Base-by-base conservation (phyloP, 305 asterid species). In the Fraxinus latifolia region DNA sequence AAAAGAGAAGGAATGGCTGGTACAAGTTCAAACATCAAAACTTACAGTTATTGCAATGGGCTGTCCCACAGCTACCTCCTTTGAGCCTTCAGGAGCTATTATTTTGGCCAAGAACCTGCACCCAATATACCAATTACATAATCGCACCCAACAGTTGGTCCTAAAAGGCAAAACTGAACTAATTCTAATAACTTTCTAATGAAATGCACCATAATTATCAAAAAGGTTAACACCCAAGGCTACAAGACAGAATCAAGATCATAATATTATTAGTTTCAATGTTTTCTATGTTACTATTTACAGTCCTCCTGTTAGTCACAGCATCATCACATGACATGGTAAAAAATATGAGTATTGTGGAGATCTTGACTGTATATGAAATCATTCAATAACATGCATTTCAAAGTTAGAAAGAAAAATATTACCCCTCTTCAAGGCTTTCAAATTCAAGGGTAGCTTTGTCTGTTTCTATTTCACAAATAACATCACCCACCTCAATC, bases 341-440 rank as follows among this genome's bases (percentile, higher is more conserved):
- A 4, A 47, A 77, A 50, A 76, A 78, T 44, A 44, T 15, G 80
- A 60, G 83, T 14, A 68, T 23, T 74, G 68, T 77, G 32, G 42
- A 84, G 53, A 80, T 32, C 75, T 53, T 60, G 79, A 76, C 83
- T 25, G 79, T 55, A 76, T 55, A 72, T 55, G 36, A 83, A 53
- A 53, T 74, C 79, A 73, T 81, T 77, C 83, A 87, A 85, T 71
- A 80, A 72, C 32, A 71, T 83, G 68, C 37, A 34, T 21, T 70
- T 32, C 31, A 80, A 55, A 82, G 58, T 71, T 78, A 37, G 58
- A 39, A 71, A 83, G 83, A 31, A 83, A 80, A 23, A 77, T 70
- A 83, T 87, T 94, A 96, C 99, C 98, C 99, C 90, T 96, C 99
- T 94, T 94, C 99, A 84, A 94, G 99, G 87, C 95, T 84, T 90